phyloP scores from a whole-genome alignment of 2,329 filamentous ascomycete genomes.

The Xylaria arbuscula region DNA sequence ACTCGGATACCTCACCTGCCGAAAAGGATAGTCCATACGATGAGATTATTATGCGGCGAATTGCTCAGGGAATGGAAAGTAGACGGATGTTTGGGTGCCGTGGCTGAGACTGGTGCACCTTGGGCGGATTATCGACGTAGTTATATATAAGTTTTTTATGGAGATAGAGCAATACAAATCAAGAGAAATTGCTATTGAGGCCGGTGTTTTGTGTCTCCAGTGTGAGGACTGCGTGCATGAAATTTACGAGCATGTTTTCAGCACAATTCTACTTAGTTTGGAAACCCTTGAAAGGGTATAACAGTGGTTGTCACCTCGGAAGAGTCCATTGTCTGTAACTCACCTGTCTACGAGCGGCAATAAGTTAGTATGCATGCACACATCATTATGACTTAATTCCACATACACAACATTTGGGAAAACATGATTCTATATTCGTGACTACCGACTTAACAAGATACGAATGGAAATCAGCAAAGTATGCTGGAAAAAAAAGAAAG shows the following conservation, averaged over 20 bases:
- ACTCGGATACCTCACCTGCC: constrained; percentile 1
- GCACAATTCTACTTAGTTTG: background rate
- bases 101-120: background rate
- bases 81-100: background rate
- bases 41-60: background rate
- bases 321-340: background rate
- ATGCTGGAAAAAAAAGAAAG: constrained; percentile 24
- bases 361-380: background rate
- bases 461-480: constrained; percentile 4
- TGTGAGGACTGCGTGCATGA: background rate
- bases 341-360: no score
- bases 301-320: background rate
- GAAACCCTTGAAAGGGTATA: no score
- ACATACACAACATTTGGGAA: background rate
- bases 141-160: constrained; percentile 17
- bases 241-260: background rate
- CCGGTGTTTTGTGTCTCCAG: no score
- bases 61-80: background rate
- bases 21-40: constrained; percentile 1
- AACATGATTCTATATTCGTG: constrained; percentile 31
- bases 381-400: background rate
- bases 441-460: constrained; percentile 20
- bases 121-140: constrained; percentile 4
- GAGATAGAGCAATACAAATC: constrained; percentile 31
- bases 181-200: background rate